These are phyloP conservation scores for Sclerotinia nivalis DNA, from an alignment of 2,329 filamentous ascomycete species.

Conservation along the genomic window DNA sequence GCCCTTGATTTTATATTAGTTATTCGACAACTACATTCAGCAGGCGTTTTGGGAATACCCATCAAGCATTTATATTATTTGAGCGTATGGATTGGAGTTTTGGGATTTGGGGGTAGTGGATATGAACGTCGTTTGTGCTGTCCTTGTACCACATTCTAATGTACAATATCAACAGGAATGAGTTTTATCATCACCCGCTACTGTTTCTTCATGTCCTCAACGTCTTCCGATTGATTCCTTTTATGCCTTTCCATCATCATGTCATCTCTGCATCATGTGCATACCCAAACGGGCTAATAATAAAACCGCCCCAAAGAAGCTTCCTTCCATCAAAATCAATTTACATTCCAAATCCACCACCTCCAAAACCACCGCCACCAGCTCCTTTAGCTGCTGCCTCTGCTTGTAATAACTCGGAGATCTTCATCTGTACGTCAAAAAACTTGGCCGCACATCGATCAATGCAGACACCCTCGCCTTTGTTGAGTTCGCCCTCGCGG, in stretches of 20 bases:
- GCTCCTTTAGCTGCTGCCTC: conserved; percentile 70
- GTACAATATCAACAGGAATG: conserved; percentile 29
- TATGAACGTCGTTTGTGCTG: conserved; percentile 28
- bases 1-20: conserved; percentile 15
- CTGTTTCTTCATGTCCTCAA: conserved; percentile 7
- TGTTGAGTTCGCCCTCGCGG: conserved; percentile 95
- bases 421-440: conserved; percentile 98
- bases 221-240: not conserved
- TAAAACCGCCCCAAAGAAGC: not conserved
- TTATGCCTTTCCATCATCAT: conserved; percentile 10
- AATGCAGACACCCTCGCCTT: conserved; percentile 97
- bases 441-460: conserved; percentile 98
- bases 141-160: conserved; percentile 28
- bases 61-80: conserved; percentile 21
- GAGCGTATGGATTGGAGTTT: conserved; percentile 28
- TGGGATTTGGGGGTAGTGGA: conserved; percentile 27
- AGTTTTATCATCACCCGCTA: not conserved
- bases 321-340: not conserved
- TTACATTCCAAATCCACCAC: conserved; percentile 47
- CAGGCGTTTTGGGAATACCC: conserved; percentile 26
- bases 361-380: conserved; percentile 51
- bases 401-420: conserved; percentile 93
- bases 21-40: conserved; percentile 9
- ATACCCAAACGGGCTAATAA: not conserved
- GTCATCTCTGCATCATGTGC: conserved; percentile 9